A percentile compares a stretch with the other conserved stretches of the same genome.
These are phyloP conservation scores for Xylariaceae sp. DNA, from an alignment of 2,329 filamentous ascomycete species.

Conservation along the genomic window DNA sequence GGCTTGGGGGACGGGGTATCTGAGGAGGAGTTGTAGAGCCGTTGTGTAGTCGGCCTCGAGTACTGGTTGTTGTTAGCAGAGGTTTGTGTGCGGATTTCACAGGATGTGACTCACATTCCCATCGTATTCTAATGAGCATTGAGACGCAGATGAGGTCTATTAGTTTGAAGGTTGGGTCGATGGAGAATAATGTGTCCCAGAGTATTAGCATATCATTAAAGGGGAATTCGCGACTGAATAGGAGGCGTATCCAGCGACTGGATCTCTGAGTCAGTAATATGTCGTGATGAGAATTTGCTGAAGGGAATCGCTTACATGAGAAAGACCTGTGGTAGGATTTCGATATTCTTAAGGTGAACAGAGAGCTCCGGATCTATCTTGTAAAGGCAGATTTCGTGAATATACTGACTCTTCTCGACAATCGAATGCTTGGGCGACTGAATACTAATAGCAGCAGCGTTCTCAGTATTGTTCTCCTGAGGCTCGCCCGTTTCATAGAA, in stretches of 20 bases:
- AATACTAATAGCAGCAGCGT: slow-evolving; percentile 26
- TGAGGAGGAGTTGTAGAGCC: slow-evolving; percentile 74
- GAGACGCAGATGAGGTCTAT: slow-evolving; percentile 89
- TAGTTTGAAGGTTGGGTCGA: slow-evolving; percentile 72
- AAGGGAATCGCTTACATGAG: slow-evolving; percentile 60
- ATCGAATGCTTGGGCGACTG: slow-evolving; percentile 59
- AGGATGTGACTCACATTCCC: slow-evolving; percentile 59
- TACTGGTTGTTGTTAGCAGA: slow-evolving; percentile 47
- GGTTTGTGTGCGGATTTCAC: slow-evolving; percentile 1
- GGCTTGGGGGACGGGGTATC: slow-evolving; percentile 65
- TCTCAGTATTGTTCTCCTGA: slow-evolving; percentile 21
- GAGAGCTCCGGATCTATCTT: slow-evolving; percentile 80
- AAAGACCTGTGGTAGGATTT: slow-evolving; percentile 94
- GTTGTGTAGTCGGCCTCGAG: slow-evolving; percentile 82
- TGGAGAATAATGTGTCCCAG: slow-evolving; percentile 88
- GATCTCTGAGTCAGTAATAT: slow-evolving; percentile 6
- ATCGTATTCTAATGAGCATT: slow-evolving; percentile 88
- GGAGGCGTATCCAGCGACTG: slow-evolving; percentile 85
- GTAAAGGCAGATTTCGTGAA: slow-evolving; percentile 76
- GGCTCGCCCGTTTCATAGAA: slow-evolving; percentile 73
- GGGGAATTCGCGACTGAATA: slow-evolving; percentile 90
- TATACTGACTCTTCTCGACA: slow-evolving; percentile 76
- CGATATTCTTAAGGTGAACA: slow-evolving; percentile 71
- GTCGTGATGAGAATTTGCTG: not conserved
- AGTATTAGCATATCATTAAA: slow-evolving; percentile 78